Base-by-base conservation (phyloP, 2,329 filamentous ascomycete genomes). In the Cladosporium phlei region DNA sequence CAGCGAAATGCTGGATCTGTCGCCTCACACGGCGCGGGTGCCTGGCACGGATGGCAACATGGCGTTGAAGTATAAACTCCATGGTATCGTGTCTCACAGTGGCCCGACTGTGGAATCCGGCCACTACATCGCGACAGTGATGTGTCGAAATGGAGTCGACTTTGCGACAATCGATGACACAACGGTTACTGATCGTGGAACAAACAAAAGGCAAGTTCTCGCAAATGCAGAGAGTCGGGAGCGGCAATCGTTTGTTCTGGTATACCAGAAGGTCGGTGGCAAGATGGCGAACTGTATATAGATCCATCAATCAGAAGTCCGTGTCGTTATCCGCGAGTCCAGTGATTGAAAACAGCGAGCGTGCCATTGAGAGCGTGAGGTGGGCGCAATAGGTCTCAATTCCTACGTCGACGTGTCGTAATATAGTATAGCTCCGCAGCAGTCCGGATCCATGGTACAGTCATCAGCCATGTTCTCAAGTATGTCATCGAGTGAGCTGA, bases 111-210 rank as follows among this genome's bases (percentile, higher is more conserved):
- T 38, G 11, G 25, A 32, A 3, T 10, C 16, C 3, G 52, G 52
- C 7, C 52, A 54, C 35, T 54, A 54, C 27, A 22, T 54, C 14
- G 44, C 52, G 3, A 46, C 30, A n/a, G 47, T 53, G 17, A 35
- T 16, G 24, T 27, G 30, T 14, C 40, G 27, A 32, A 28, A 28
- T 21, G 46, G 66, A 68, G 10, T 3, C 10, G 34, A 32, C 4
- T 30, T 30, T 17, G 44, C 20, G 5, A 10, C 10, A 11, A 24
- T 20, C 34, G 17, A 38, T 7, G 34, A 38, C 21, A 30, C 3
- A 11, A 3, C 6, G 6, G 16, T 30, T 11, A 14, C 4, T 14
- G 12, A 30, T 14, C 10, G 16, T 30, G n/a, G 3, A 10, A 21
- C 28, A 16, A 25, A 24, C 17, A 39, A 28, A 19, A 12, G 22